Conservation (phyloP, 139 green algal genomes). For the Chlamydomonas asymmetrica region DNA sequence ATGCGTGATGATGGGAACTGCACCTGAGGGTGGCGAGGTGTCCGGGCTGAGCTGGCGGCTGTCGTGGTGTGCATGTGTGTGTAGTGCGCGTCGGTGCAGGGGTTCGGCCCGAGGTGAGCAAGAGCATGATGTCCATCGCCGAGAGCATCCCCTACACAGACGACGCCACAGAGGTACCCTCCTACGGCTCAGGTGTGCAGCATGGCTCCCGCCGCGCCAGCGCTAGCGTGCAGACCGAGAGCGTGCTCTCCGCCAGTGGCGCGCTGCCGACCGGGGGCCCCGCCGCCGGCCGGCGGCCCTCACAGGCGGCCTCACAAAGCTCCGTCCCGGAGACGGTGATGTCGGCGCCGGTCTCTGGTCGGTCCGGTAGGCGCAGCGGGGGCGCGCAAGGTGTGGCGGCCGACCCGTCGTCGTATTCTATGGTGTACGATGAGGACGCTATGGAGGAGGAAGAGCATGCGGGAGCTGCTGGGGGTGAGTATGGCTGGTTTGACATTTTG, state of each 20-base stretch:
- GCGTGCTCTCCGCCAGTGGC: slow-evolving; percentile 6
- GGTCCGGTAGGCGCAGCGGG: neutral
- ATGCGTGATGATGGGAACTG: too few species aligned
- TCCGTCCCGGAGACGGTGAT: slow-evolving; percentile 17
- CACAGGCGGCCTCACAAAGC: neutral
- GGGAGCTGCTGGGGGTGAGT: too few species aligned
- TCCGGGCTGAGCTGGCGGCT: too few species aligned
- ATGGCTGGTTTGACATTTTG: too few species aligned
- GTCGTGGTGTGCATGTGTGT: too few species aligned
- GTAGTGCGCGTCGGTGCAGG: too few species aligned
- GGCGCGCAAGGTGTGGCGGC: neutral
- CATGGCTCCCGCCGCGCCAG: neutral
- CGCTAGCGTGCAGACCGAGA: neutral
- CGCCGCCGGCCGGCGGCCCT: neutral
- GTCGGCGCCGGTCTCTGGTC: neutral
- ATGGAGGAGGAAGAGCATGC: neutral
- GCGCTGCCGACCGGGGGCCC: too few species aligned
- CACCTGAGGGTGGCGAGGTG: too few species aligned
- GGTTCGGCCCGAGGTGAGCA: too few species aligned
- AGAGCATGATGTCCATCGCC: too few species aligned
- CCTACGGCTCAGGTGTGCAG: neutral
- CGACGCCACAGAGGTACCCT: neutral
- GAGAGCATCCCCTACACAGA: slow-evolving; percentile 1
- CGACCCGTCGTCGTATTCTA: slow-evolving; percentile 9
- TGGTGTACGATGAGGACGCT: neutral